Evolutionary conservation across 106 monocot genomes (phyloP).

Genomic region (Gastrodia elata): DNA sequence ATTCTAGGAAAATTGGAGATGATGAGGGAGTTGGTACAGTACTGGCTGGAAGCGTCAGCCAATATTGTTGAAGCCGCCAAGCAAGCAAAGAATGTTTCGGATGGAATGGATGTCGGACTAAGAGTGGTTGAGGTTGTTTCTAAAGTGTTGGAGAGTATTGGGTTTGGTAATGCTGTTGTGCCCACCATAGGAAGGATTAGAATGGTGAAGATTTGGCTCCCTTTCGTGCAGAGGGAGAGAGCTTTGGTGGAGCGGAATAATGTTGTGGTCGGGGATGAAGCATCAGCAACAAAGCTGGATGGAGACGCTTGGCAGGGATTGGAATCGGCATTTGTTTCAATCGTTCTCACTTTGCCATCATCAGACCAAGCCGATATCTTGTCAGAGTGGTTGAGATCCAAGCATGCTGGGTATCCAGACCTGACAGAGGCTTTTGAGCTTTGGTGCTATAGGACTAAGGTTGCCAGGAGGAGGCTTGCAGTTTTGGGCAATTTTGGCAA

Average conservation of each 20-base stretch:
- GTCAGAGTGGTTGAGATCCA: conserved; percentile 52
- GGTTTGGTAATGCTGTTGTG: conserved; percentile 53
- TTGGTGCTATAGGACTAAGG: conserved; percentile 82
- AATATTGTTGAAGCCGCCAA: conserved; percentile 25
- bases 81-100: background rate
- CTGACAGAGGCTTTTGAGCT: conserved; percentile 74
- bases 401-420: conserved; percentile 55
- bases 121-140: conserved; percentile 43
- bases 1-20: conserved; percentile 69
- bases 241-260: conserved; percentile 16
- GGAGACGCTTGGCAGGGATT: conserved; percentile 59
- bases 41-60: conserved; percentile 44
- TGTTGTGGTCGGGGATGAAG: conserved; percentile 2
- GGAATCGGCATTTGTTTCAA: conserved; percentile 59
- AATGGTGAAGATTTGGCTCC: conserved; percentile 62
- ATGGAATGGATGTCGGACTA: conserved; percentile 15
- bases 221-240: conserved; percentile 39
- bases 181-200: conserved; percentile 32
- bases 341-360: conserved; percentile 60
- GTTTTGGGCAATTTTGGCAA: background rate
- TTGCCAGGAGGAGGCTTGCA: conserved; percentile 23
- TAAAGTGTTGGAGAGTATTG: conserved; percentile 66
- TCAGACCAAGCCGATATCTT: conserved; percentile 56
- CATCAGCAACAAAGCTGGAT: conserved; percentile 24
- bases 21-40: conserved; percentile 63